Evolutionary conservation across 2,329 filamentous ascomycete genomes (phyloP).

Genomic region (Fusarium fracticaudum): DNA sequence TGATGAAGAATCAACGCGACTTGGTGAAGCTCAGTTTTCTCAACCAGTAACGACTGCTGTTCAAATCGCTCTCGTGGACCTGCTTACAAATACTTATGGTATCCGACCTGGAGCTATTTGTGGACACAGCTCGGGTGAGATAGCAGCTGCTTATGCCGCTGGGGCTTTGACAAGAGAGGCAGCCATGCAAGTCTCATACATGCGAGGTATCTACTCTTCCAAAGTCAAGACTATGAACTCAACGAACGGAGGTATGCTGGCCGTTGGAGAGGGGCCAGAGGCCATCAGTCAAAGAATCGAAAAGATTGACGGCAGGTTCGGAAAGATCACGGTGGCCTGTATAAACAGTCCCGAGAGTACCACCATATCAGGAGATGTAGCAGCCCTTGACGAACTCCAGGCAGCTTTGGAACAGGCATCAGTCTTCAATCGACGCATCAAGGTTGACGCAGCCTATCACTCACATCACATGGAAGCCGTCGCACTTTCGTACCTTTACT

Average conservation of each 20-base stretch:
- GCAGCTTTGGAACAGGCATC: slow-evolving; percentile 36
- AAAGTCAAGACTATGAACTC: neutral
- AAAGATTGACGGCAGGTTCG: neutral
- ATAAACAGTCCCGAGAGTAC: slow-evolving; percentile 40
- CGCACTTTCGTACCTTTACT: slow-evolving; percentile 9
- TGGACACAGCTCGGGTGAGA: slow-evolving; percentile 51
- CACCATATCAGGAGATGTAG: slow-evolving; percentile 37
- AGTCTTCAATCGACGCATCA: slow-evolving; percentile 40
- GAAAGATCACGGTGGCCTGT: slow-evolving; percentile 26
- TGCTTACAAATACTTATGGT: slow-evolving; percentile 8
- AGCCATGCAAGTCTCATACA: slow-evolving; percentile 45
- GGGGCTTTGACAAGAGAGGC: slow-evolving; percentile 25
- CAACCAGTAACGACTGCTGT: slow-evolving; percentile 19
- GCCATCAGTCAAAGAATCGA: neutral
- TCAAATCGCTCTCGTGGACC: slow-evolving; percentile 20
- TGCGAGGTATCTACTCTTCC: slow-evolving; percentile 38
- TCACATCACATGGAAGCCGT: slow-evolving; percentile 51
- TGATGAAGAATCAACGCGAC: neutral
- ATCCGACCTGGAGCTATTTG: slow-evolving; percentile 44
- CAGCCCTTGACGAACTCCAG: slow-evolving; percentile 34
- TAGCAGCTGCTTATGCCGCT: slow-evolving; percentile 48
- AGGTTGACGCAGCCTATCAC: slow-evolving; percentile 53
- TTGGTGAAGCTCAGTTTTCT: neutral
- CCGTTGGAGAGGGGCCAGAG: neutral
- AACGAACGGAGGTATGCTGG: neutral